Evolutionary conservation across 164 flowering plant genomes (phyloP), one percentile per base, ranked within the genome.

Genomic region (Umbellularia californica): DNA sequence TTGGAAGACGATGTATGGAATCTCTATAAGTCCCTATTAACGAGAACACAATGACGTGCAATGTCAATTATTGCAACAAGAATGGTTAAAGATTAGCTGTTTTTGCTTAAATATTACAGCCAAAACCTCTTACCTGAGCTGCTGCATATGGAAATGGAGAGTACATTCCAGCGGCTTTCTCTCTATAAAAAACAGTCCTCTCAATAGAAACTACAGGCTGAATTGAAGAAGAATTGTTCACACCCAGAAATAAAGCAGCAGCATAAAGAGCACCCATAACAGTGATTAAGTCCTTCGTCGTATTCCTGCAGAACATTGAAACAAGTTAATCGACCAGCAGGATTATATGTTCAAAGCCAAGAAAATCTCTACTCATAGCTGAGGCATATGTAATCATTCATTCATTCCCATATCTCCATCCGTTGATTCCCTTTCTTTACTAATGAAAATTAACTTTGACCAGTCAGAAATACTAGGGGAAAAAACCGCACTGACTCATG

Each of bases 121-220:
- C 35, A 27, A 20, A 13, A 6, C 27, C 15, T 74, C 79, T 69
- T 77, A 87, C 98, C 90, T 95, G 99, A 33, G 99, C 97, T 12
- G 79, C 79, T 30, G 97, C 99, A 85, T 90, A 93, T 33, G 97
- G 83, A 35, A 88, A 73, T 14, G 97, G 82, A 71, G 97, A 85
- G 70, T 91, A 95, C 94, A 92, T 91, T 78, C 95, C 93, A 68
- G 97, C 91, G 71, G 97, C 97, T 77, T 70, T 91, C 82, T 95
- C 99, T 73, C 99, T 77, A 78, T 93, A 95, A 81, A 83, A 95
- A 25, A 95, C 97, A 13, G 95, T 93, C 73, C 97, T 88, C 84
- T 93, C 97, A 72, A 91, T 90, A 25, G 97, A 82, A 77, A 95
- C 77, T 70, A 92, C 79, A 35, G 97, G 97, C 73, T 95, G 99